Evolutionary conservation across 305 asterid genomes (phyloP), one percentile per base, ranked within the genome.

Genomic region (Fraxinus sp.): DNA sequence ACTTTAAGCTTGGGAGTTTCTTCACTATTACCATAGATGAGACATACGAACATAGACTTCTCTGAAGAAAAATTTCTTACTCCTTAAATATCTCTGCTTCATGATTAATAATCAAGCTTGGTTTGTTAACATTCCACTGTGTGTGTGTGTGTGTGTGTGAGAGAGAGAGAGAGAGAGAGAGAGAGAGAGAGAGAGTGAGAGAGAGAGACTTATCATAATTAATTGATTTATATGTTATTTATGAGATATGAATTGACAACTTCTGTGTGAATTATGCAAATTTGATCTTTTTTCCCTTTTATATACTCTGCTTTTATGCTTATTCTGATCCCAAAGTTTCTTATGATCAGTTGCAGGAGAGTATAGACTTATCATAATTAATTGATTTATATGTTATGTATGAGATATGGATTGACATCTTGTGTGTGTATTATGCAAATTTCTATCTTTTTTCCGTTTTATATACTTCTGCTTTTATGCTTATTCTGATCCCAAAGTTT

Each of bases 281-380:
- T 72, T 75, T 55, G 35, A 64, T 37, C 35, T 74, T 26, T 10
- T 72, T 46, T 49, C 75, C 14, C 33, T 20, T 72, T 52, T 82
- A 78, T 62, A 32, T 59, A 66, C 13, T 84, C 10, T 76, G 79
- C 81, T 16, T 81, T 32, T 62, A 57, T 71, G 43, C 82, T 68
- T 82, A 62, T 76, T 80, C 87, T 88, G 85, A 90, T 83, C 78
- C 49, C 80, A 66, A 46, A 78, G 82, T 68, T 59, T 66, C 66
- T 43, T 82, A 76, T 82, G 66, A 84, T 86, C 97, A 94, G 98
- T 84, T 93, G 95, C 97, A 91, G 92, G 96, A 94, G 75, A 94
- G 93, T 81, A 77, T 91, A 9, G 16, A 46, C 73, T 43, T 35
- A 36, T 77, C 64, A 55, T 59, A 76, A 71, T 39, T 39, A 62